Conservation (phyloP, 1,284 basidiomycete genomes). For the Tilletia walkeri region DNA sequence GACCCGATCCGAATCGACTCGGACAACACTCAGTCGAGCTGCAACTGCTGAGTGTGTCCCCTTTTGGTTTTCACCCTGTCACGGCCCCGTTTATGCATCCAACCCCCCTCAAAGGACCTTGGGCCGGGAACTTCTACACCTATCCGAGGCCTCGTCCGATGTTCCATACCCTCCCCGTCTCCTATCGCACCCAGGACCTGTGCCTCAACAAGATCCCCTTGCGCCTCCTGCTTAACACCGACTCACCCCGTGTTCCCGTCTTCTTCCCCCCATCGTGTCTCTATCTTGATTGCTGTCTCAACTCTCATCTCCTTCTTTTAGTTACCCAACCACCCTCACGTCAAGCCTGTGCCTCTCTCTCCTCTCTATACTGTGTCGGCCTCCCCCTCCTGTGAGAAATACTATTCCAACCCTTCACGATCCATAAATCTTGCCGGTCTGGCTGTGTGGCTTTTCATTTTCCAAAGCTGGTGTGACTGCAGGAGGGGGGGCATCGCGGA, state of each 20-base stretch:
- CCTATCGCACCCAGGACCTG: neutral
- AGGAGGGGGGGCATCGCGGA: too few relatives aligned
- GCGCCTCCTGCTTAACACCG: neutral
- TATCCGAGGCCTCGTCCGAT: too few relatives aligned
- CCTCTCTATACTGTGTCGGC: conserved; percentile 4
- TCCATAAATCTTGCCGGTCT: too few relatives aligned
- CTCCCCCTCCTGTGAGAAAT: neutral
- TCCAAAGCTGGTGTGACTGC: too few relatives aligned
- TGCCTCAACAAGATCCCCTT: neutral
- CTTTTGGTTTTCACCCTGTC: too few relatives aligned
- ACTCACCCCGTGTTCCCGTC: neutral
- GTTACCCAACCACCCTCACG: too few relatives aligned
- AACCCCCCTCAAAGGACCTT: too few relatives aligned
- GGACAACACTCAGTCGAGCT: conserved; percentile 85
- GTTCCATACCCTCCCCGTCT: neutral
- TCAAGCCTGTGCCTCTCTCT: neutral
- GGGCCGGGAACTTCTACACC: too few relatives aligned
- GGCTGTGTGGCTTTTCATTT: too few relatives aligned
- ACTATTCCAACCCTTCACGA: neutral
- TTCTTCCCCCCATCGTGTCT: neutral
- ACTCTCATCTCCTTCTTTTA: neutral
- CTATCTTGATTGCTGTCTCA: neutral
- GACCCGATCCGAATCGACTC: conserved; percentile 97
- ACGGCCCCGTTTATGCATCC: too few relatives aligned
- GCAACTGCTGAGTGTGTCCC: conserved; percentile 69